Evolutionary conservation across 768 basidiomycete species (phyloP).

Genomic region (Boletus rubroflammeus): DNA sequence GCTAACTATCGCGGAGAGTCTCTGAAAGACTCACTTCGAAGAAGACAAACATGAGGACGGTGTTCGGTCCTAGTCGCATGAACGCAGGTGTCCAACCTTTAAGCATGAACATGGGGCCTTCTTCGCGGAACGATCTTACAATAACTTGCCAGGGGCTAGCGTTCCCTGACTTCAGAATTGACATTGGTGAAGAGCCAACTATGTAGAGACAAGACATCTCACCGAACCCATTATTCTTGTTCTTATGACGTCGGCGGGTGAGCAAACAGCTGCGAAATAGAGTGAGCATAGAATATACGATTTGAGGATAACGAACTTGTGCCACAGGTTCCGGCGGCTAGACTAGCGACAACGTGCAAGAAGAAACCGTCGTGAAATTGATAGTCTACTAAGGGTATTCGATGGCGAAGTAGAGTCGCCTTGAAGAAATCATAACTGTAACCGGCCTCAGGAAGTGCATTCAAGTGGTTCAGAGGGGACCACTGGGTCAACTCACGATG

Average conservation of each 20-base stretch:
- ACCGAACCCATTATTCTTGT: constrained; percentile 79
- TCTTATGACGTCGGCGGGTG: constrained; percentile 73
- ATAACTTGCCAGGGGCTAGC: constrained; percentile 50
- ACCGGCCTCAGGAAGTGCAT: constrained; percentile 1
- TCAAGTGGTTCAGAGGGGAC: neutral
- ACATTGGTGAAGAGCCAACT: neutral
- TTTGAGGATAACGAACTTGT: constrained; percentile 53
- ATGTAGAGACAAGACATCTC: constrained; percentile 20
- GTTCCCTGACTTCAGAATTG: constrained; percentile 44
- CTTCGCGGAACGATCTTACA: constrained; percentile 57
- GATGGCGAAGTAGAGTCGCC: constrained; percentile 46
- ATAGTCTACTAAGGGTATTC: constrained; percentile 53
- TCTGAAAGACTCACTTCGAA: constrained; percentile 55
- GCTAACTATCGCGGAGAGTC: neutral
- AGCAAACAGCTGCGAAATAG: constrained; percentile 57
- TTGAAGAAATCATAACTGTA: constrained; percentile 78
- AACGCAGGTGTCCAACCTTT: constrained; percentile 91
- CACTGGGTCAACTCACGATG: constrained; percentile 55
- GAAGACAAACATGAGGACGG: constrained; percentile 80
- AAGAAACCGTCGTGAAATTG: constrained; percentile 62
- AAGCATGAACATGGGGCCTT: constrained; percentile 76
- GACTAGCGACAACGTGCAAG: constrained; percentile 66
- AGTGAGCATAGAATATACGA: neutral
- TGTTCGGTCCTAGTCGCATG: constrained; percentile 79
- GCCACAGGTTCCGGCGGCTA: constrained; percentile 69